phyloP scores from a whole-genome alignment of 2,329 filamentous ascomycete species.

The Metarhizium guizhouense region DNA sequence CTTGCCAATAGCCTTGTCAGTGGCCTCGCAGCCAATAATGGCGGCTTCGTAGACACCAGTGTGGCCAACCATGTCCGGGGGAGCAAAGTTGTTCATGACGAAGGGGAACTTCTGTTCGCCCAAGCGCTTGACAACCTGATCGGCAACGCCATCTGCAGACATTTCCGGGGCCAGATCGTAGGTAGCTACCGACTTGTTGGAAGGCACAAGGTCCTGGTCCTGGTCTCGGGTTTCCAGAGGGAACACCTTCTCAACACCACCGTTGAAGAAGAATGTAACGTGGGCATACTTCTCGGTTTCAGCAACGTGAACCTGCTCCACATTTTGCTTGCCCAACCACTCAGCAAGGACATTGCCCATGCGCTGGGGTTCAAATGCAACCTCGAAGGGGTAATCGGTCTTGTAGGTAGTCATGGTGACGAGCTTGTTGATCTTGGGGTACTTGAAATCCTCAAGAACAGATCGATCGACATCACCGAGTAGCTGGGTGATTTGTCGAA shows the following conservation, averaged over 20 bases:
- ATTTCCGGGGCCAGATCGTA: constrained; percentile 95
- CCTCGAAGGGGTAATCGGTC: constrained; percentile 80
- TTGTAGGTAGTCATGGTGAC: constrained; percentile 99
- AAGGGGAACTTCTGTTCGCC: constrained; percentile 83
- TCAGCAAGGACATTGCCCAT: constrained; percentile 99
- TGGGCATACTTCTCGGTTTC: constrained; percentile 99
- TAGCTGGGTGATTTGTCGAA: constrained; percentile 90
- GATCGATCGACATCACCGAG: constrained; percentile 88
- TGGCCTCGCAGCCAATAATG: constrained; percentile 73
- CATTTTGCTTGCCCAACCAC: constrained; percentile 81
- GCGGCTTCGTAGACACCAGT: constrained; percentile 96
- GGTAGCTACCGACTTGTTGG: constrained; percentile 81
- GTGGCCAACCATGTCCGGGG: constrained; percentile 98
- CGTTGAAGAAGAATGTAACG: constrained; percentile 99
- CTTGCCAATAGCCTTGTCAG: constrained; percentile 86
- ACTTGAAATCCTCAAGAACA: constrained; percentile 82
- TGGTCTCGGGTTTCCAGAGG: constrained; percentile 85
- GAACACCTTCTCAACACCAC: constrained; percentile 94
- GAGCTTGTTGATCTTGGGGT: constrained; percentile 75
- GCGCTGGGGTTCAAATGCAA: constrained; percentile 88
- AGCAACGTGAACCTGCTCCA: constrained; percentile 91
- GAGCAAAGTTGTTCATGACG: constrained; percentile 99
- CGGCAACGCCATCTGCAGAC: constrained; percentile 83
- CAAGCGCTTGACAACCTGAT: constrained; percentile 84
- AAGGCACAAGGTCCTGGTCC: constrained; percentile 67